Evolutionary conservation across 139 green algal genomes (phyloP).

Genomic region (Trebouxia sp.): DNA sequence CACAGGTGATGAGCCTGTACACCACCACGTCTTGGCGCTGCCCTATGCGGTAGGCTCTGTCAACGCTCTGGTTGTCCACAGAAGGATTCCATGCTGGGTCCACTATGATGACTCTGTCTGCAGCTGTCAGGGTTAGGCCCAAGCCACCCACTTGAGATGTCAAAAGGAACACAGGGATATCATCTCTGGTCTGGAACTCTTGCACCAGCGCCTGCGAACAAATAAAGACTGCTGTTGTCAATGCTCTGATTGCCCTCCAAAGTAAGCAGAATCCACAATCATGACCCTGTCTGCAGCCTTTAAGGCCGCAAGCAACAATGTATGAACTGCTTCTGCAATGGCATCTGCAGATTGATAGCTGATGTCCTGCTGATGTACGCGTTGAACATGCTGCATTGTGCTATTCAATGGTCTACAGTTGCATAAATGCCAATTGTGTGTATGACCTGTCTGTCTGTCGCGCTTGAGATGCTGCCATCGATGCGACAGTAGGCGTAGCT

Average conservation of each 20-base stretch:
- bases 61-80: constrained; percentile 74
- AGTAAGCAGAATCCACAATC: too few relatives aligned
- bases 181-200: constrained; percentile 67
- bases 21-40: constrained; percentile 60
- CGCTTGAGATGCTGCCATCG: constrained; percentile 74
- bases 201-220: constrained; percentile 57
- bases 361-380: too few relatives aligned
- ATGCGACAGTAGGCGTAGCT: constrained; percentile 73
- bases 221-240: neutral
- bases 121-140: constrained; percentile 92
- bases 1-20: constrained; percentile 87
- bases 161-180: constrained; percentile 90
- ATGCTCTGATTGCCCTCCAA: neutral
- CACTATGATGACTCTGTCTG: constrained; percentile 87
- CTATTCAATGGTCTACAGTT: too few relatives aligned
- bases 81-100: constrained; percentile 76
- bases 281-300: neutral
- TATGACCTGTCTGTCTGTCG: constrained; percentile 56
- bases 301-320: too few relatives aligned
- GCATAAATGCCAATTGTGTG: neutral
- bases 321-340: too few relatives aligned
- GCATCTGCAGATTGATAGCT: too few relatives aligned
- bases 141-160: constrained; percentile 91
- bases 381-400: too few relatives aligned
- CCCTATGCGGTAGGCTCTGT: constrained; percentile 86